Conservation (phyloP, 768 basidiomycete genomes). For the Boletus reticuloceps region DNA sequence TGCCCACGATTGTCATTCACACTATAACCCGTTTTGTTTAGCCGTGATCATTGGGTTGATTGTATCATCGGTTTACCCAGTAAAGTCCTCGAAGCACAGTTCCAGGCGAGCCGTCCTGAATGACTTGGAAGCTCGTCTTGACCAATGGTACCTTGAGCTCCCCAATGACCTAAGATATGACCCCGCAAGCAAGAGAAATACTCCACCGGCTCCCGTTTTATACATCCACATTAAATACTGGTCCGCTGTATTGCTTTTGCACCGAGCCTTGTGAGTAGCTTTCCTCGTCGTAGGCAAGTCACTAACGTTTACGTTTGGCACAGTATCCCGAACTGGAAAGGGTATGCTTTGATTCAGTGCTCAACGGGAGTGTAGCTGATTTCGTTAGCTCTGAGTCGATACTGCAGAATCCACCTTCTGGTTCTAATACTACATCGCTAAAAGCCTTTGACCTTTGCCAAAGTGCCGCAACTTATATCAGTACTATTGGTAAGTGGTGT, state of each 20-base stretch:
- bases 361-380: background rate
- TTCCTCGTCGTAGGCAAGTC: conserved; percentile 1
- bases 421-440: conserved; percentile 44
- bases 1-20: conserved; percentile 1
- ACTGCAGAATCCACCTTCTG: conserved; percentile 38
- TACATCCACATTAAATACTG: conserved; percentile 75
- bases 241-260: conserved; percentile 68
- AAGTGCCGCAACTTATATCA: conserved; percentile 68
- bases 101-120: conserved; percentile 50
- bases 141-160: conserved; percentile 72
- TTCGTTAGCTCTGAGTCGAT: conserved; percentile 41
- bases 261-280: conserved; percentile 73
- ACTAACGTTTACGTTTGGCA: conserved; percentile 8
- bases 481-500: conserved; percentile 52
- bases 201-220: conserved; percentile 64
- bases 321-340: conserved; percentile 73
- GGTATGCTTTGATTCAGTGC: conserved; percentile 35
- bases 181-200: conserved; percentile 46
- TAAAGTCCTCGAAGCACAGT: conserved; percentile 46
- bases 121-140: conserved; percentile 61
- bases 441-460: conserved; percentile 77
- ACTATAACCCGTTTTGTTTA: conserved; percentile 27
- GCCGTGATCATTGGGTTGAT: conserved; percentile 67
- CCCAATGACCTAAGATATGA: conserved; percentile 64
- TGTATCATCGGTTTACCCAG: conserved; percentile 67